Percentiles rank a stretch among this genome's conserved stretches.
Conservation (phyloP, 225 moss, liverwort and hornwort species). For the Climacium dendroides region DNA sequence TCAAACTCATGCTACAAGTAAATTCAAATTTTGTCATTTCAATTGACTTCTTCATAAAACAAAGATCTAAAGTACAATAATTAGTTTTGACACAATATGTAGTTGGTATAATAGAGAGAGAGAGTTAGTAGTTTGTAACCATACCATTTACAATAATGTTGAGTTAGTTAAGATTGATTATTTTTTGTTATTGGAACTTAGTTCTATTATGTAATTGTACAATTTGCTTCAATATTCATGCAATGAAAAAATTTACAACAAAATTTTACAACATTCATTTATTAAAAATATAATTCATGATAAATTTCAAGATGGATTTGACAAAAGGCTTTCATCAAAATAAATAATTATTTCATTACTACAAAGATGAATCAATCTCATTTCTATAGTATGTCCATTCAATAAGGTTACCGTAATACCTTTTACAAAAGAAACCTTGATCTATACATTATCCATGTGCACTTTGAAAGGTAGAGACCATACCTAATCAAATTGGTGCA, state of each 20-base stretch:
- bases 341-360: neutral
- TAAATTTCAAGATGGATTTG: neutral
- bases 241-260: neutral
- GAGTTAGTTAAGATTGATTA: neutral
- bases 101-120: no score
- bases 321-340: neutral
- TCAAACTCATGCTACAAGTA: neutral
- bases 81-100: neutral
- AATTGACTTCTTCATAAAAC: neutral
- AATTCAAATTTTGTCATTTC: neutral
- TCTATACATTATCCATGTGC: neutral
- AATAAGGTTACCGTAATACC: neutral
- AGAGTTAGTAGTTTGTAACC: neutral
- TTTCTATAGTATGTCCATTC: neutral
- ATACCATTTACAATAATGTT: neutral
- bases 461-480: neutral
- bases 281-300: neutral
- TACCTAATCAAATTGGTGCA: accelerated
- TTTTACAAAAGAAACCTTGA: neutral
- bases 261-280: neutral
- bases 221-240: neutral
- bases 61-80: neutral
- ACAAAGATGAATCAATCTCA: neutral
- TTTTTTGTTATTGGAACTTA: neutral
- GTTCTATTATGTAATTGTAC: neutral